Evolutionary conservation across 2,329 filamentous ascomycete species (phyloP).

Genomic region (Fusarium liriodendri): DNA sequence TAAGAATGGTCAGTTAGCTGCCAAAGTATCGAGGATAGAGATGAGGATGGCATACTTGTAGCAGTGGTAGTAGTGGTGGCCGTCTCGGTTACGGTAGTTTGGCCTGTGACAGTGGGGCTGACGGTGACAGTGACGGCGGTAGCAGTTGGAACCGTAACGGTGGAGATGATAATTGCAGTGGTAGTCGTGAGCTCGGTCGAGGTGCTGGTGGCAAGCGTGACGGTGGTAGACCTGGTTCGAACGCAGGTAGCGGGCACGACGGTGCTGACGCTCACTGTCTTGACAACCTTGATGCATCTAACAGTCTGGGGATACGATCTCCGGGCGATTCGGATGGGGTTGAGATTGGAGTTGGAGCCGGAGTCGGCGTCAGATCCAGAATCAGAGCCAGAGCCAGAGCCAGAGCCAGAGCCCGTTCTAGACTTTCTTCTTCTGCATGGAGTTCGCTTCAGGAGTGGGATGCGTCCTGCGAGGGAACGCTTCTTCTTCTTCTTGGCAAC

Average conservation of each 20-base stretch:
- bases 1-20: not conserved
- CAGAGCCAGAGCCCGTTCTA: not conserved
- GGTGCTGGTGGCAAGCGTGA: not conserved
- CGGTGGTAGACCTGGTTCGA: not conserved
- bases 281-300: not conserved
- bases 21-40: not conserved
- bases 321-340: not conserved
- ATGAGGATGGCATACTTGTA: not conserved
- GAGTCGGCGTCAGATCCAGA: not conserved
- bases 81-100: not conserved
- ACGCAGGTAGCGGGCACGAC: not conserved
- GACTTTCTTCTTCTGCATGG: not conserved
- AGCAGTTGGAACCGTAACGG: not conserved
- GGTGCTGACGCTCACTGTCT: not conserved
- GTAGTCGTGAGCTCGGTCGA: not conserved
- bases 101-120: not conserved
- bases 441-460: not conserved
- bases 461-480: not conserved
- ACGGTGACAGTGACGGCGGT: not conserved
- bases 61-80: not conserved
- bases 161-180: not conserved
- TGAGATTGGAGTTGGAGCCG: not conserved
- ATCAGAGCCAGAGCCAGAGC: not conserved
- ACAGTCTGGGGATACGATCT: not conserved
- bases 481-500: not conserved